Percentiles rank a stretch among this genome's conserved stretches.
Evolutionary conservation across 176 grass and related monocot genomes (phyloP).

Genomic region (Chrysopogon serrulatus): DNA sequence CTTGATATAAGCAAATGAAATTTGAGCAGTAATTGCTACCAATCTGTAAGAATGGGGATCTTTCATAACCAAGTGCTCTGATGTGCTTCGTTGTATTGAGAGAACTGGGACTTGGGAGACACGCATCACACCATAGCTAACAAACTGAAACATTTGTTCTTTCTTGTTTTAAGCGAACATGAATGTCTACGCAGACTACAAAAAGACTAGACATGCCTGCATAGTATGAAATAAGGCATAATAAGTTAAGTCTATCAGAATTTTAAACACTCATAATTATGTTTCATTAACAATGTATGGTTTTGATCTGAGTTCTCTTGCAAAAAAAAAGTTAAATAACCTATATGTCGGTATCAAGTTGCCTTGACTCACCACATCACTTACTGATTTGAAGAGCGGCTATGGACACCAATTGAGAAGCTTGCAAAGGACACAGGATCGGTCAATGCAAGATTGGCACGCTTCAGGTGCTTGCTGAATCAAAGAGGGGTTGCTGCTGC

Average conservation of each 20-base stretch:
- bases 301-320: not conserved
- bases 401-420: constrained; percentile 68
- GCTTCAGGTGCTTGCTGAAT: constrained; percentile 87
- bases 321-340: not conserved
- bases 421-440: constrained; percentile 43
- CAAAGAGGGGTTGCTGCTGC: constrained; percentile 77
- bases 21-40: not conserved
- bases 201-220: not conserved
- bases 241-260: not conserved
- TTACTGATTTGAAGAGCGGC: constrained; percentile 46
- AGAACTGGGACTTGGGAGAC: not conserved
- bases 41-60: not conserved
- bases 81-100: not conserved
- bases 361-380: not conserved
- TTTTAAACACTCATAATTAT: not conserved
- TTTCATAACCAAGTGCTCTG: not conserved
- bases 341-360: not conserved
- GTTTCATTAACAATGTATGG: not conserved
- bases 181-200: not conserved
- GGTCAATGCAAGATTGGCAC: constrained; percentile 55
- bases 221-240: not conserved
- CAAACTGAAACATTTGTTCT: not conserved
- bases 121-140: not conserved
- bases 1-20: not conserved
- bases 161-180: not conserved